A percentile compares a stretch with the other conserved stretches of the same genome.
Conservation (phyloP, 2,329 filamentous ascomycete genomes). For the Fonsecaea multimorphosa region DNA sequence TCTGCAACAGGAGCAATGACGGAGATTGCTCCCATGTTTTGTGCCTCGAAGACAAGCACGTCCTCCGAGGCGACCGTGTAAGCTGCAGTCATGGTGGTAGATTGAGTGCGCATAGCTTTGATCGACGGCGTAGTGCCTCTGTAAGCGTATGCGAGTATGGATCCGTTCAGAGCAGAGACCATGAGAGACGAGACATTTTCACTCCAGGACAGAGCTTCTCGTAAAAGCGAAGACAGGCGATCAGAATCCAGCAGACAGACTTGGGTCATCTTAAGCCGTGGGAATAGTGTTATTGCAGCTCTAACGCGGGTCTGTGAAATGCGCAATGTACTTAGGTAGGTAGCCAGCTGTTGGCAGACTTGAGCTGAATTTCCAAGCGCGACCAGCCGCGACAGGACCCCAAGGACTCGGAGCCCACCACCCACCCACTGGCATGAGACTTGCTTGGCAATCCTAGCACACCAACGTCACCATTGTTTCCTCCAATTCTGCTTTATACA, state of each 20-base stretch:
- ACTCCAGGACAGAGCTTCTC: constrained; percentile 39
- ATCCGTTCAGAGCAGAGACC: constrained; percentile 39
- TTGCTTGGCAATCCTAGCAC: background rate
- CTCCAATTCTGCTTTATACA: no score
- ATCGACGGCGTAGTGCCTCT: constrained; percentile 35
- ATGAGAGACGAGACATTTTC: constrained; percentile 38
- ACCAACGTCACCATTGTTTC: no score
- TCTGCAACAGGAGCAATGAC: constrained; percentile 39
- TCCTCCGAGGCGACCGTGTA: constrained; percentile 39
- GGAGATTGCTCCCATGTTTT: constrained; percentile 36
- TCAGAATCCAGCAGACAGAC: constrained; percentile 38
- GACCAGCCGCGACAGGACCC: background rate
- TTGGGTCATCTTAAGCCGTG: constrained; percentile 32
- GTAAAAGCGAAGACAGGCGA: constrained; percentile 36
- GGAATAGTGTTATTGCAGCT: constrained; percentile 26
- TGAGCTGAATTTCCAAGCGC: background rate
- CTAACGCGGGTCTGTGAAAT: constrained; percentile 45
- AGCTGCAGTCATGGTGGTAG: constrained; percentile 40
- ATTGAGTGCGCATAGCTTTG: constrained; percentile 39
- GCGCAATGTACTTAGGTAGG: no score
- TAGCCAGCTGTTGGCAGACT: background rate
- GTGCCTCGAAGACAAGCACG: constrained; percentile 39
- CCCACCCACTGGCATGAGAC: no score
- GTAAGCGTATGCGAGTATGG: constrained; percentile 40
- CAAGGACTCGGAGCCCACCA: no score